Evolutionary conservation across 208 protist species (phyloP), one percentile per base, ranked within the genome.

Genomic region (Trypanosoma caninum): DNA sequence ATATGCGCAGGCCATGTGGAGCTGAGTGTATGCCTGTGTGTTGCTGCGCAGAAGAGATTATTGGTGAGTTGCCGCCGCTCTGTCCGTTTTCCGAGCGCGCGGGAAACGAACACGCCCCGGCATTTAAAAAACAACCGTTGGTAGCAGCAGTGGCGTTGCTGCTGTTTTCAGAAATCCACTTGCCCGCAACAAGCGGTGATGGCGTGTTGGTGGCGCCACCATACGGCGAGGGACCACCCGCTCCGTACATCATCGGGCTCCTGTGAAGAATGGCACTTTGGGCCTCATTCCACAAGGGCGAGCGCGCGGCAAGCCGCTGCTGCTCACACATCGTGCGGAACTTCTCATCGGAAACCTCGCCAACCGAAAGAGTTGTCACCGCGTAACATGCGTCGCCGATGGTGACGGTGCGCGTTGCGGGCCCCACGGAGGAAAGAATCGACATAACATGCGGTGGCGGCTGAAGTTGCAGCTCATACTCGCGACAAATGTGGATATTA

Each of bases 401-500:
- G n/a, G 64, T 82, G 30, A 91, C 63, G 13, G 74, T 91, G 48
- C 79, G 78, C 7, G 80, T 89, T 14, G 71, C 74, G 6, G 74
- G 68, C 4, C 64, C 78, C 38, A 94, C 66, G 3, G 53, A 44
- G 45, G 65, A 59, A 38, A 94, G 78, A 3, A 70, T 44, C 25
- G 66, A 65, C 13, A 89, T 59, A 46, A 89, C 66, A 34, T 91
- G 74, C 22, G 83, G 80, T 22, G 87, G 84, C 4, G 82, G 87
- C 52, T 87, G 87, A 47, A 94, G 72, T 34, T 70, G 80, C 13
- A 81, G 45, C 46, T 94, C 84, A 54, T 80, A 90, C 65, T 91
- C 84, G 55, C 84, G 89, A 73, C 89, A 95, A 50, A 95, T 78
- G 69, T 95, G 89, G 50, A 95, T 89, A 65, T 95, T 95, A 63